phyloP scores from a whole-genome alignment of 805 yeast species.

The Kluyveromyces dobzhanskii region DNA sequence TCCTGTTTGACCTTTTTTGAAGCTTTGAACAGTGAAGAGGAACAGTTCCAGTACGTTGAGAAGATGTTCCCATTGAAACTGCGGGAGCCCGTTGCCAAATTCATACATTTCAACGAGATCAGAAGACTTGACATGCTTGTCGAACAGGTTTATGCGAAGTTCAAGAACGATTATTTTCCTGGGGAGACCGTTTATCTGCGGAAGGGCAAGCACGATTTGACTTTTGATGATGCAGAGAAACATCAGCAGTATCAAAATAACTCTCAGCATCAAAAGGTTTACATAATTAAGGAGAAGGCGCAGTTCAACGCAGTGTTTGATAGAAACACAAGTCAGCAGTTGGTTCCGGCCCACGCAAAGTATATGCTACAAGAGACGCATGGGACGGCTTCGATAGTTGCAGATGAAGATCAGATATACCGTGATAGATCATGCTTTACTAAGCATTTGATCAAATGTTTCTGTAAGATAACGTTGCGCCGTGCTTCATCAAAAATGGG shows the following conservation, averaged over 20 bases:
- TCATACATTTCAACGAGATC: constrained; percentile 70
- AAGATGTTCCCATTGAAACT: constrained; percentile 81
- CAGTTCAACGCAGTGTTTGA: constrained; percentile 49
- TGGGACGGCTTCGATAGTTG: constrained; percentile 52
- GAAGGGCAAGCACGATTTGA: constrained; percentile 9
- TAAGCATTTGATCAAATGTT: constrained; percentile 82
- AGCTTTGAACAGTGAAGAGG: constrained; percentile 70
- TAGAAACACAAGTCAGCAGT: constrained; percentile 28
- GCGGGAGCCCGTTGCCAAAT: constrained; percentile 84
- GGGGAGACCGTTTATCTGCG: constrained; percentile 75
- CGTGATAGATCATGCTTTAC: constrained; percentile 85
- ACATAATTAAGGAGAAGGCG: constrained; percentile 78
- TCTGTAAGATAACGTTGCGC: constrained; percentile 61
- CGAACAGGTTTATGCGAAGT: constrained; percentile 71
- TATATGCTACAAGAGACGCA: constrained; percentile 60
- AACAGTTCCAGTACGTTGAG: constrained; percentile 58
- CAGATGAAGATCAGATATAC: constrained; percentile 63
- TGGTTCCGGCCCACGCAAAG: constrained; percentile 49
- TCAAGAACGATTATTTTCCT: constrained; percentile 80
- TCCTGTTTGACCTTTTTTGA: constrained; percentile 86
- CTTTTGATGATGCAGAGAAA: neutral
- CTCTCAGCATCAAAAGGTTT: constrained; percentile 24
- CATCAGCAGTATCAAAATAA: constrained; percentile 3
- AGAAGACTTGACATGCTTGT: constrained; percentile 81
- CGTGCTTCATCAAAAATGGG: constrained; percentile 76